phyloP scores from a whole-genome alignment of 352 stramenopile species.

The Phytophthora sojae region DNA sequence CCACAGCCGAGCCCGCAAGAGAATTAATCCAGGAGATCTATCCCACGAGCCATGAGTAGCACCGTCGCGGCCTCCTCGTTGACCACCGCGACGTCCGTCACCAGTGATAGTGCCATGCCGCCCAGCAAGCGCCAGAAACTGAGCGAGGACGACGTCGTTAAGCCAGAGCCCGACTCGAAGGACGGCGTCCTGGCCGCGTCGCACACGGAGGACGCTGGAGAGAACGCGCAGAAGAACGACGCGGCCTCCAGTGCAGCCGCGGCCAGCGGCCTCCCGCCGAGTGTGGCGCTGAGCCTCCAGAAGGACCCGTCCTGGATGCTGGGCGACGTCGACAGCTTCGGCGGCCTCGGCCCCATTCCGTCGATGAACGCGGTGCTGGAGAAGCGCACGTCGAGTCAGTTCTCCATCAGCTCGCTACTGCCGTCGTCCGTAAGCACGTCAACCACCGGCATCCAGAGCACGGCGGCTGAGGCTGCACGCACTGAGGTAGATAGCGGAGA shows the following conservation, averaged over 20 bases:
- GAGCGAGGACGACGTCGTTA: constrained; percentile 34
- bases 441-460: constrained; percentile 5
- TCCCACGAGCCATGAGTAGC: constrained; percentile 29
- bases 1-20: neutral
- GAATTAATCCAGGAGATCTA: neutral
- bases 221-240: constrained; percentile 34
- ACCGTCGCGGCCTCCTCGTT: constrained; percentile 8
- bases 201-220: constrained; percentile 14
- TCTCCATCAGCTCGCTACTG: constrained; percentile 79
- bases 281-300: constrained; percentile 66
- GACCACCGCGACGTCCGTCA: neutral
- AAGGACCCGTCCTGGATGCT: constrained; percentile 85
- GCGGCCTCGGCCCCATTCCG: constrained; percentile 67
- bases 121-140: constrained; percentile 67
- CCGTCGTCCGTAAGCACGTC: constrained; percentile 43
- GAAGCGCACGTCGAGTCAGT: constrained; percentile 77
- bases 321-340: constrained; percentile 72
- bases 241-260: neutral
- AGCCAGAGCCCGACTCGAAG: constrained; percentile 39
- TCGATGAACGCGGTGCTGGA: constrained; percentile 76
- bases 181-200: constrained; percentile 26
- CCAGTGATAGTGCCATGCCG: constrained; percentile 24
- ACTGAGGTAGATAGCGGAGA: constrained; percentile 36
- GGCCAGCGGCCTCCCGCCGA: constrained; percentile 37
- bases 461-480: constrained; percentile 7